These are phyloP conservation scores for Magnolia changhungtana DNA, from an alignment of 164 flowering plant species.

Conservation along the genomic window DNA sequence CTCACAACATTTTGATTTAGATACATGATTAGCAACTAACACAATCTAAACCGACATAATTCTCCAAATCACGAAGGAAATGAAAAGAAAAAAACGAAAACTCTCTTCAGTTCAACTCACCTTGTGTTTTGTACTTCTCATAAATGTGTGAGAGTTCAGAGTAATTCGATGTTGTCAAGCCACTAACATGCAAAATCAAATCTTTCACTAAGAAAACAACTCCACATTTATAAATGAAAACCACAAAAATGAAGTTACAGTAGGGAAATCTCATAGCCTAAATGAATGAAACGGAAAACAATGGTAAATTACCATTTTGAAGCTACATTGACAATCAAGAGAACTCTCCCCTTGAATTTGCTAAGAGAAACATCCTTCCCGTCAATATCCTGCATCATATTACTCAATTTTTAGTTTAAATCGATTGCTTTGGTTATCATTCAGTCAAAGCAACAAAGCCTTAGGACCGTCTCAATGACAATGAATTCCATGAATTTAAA, in stretches of 20 bases:
- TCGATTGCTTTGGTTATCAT: not conserved
- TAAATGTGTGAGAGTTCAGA: conserved; percentile 76
- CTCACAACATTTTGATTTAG: no score
- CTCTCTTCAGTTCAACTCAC: conserved; percentile 23
- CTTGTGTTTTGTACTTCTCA: conserved; percentile 87
- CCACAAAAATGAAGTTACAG: no score
- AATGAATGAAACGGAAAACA: not conserved
- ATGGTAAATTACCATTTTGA: conserved; percentile 60
- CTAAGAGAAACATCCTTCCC: conserved; percentile 72
- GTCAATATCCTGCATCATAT: conserved; percentile 71
- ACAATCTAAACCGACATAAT: no score
- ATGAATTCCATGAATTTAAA: not conserved
- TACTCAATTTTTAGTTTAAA: not conserved
- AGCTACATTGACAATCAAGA: conserved; percentile 89
- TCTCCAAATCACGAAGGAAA: no score
- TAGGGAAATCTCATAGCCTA: not conserved
- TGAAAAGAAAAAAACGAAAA: no score
- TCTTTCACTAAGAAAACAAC: not conserved
- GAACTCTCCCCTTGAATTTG: conserved; percentile 84
- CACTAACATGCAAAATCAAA: conserved; percentile 38
- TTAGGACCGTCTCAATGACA: not conserved
- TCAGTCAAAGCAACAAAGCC: not conserved
- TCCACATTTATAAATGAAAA: not conserved
- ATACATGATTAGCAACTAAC: no score
- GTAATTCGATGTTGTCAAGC: conserved; percentile 81